Evolutionary conservation across 2,329 filamentous ascomycete species (phyloP).

Genomic region (Emmonsiellopsis sp.): DNA sequence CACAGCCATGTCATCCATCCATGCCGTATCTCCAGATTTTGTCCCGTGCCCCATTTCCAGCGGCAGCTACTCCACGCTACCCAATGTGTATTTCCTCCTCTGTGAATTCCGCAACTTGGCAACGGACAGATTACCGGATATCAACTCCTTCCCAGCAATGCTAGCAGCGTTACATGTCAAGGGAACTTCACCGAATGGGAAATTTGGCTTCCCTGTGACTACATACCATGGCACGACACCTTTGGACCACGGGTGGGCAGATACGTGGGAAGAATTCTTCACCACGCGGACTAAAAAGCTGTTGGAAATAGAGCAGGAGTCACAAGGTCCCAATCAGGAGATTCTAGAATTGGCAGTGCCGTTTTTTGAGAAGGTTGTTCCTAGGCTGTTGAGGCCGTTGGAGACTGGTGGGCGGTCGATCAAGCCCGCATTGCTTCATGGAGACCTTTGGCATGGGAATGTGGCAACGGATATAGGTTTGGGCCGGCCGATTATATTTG

Average conservation of each 20-base stretch:
- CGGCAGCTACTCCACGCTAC: constrained; percentile 24
- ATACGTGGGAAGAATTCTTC: constrained; percentile 33
- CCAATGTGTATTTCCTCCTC: constrained; percentile 34
- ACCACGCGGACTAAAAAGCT: constrained; percentile 23
- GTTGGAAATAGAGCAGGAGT: constrained; percentile 20
- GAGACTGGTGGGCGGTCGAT: constrained; percentile 31
- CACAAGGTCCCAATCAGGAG: constrained; percentile 11
- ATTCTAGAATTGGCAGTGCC: constrained; percentile 13
- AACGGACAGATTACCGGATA: constrained; percentile 18
- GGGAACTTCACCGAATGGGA: constrained; percentile 24
- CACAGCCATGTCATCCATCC: constrained; percentile 30
- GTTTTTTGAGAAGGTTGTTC: constrained; percentile 36
- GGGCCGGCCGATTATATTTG: constrained; percentile 21
- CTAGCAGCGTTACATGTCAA: constrained; percentile 22
- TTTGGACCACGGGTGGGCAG: constrained; percentile 24
- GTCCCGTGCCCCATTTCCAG: constrained; percentile 34
- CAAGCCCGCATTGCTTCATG: constrained; percentile 37
- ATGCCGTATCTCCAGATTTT: constrained; percentile 26
- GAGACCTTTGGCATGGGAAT: constrained; percentile 37
- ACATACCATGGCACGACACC: constrained; percentile 20
- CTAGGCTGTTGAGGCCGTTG: constrained; percentile 35
- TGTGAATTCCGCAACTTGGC: constrained; percentile 32
- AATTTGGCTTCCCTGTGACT: constrained; percentile 19
- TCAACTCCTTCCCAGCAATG: constrained; percentile 15
- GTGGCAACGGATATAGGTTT: neutral